Percentiles rank a stretch among this genome's conserved stretches.
Evolutionary conservation across 306 rosid genomes (phyloP).

Genomic region (Ochetophila trinervis): DNA sequence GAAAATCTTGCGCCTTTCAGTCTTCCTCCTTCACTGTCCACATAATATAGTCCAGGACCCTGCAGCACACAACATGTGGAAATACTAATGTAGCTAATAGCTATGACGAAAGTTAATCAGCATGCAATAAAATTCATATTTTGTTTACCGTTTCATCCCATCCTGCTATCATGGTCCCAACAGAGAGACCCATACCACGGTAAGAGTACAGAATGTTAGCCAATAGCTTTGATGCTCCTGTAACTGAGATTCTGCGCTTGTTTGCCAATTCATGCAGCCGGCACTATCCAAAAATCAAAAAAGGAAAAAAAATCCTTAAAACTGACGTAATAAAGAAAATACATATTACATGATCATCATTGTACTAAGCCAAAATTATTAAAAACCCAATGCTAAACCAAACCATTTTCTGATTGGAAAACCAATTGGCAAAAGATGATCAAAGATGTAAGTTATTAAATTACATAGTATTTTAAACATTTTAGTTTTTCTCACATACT

Average conservation of each 20-base stretch:
- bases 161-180: slow-evolving; percentile 99
- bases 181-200: slow-evolving; percentile 96
- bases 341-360: background rate
- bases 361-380: background rate
- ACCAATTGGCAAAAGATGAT: background rate
- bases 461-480: background rate
- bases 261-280: slow-evolving; percentile 88
- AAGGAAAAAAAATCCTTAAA: no score
- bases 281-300: no score
- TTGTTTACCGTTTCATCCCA: slow-evolving; percentile 93
- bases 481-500: background rate
- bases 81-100: background rate
- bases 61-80: slow-evolving; percentile 23
- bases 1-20: slow-evolving; percentile 90
- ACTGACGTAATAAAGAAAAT: slow-evolving; percentile 5
- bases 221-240: slow-evolving; percentile 92
- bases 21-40: slow-evolving; percentile 98
- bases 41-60: slow-evolving; percentile 97
- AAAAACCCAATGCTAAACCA: background rate
- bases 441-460: background rate
- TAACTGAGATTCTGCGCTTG: slow-evolving; percentile 88
- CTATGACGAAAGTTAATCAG: background rate
- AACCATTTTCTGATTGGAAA: background rate
- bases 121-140: background rate
- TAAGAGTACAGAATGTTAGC: slow-evolving; percentile 95